These are phyloP conservation scores for Quercus phellos DNA, from an alignment of 331 rosid genomes.

Conservation along the genomic window DNA sequence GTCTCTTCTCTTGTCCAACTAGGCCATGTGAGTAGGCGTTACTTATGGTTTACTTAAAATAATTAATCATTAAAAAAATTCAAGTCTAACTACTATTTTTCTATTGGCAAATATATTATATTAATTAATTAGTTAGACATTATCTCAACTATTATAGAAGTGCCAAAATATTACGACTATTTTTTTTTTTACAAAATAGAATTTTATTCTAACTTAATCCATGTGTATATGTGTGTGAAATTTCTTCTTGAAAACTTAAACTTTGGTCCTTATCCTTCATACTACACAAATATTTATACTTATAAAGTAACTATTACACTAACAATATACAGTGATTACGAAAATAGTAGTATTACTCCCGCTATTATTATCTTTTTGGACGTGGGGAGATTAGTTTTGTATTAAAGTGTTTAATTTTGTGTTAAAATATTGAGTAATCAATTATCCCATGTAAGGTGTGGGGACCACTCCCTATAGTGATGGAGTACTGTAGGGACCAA, in stretches of 20 bases:
- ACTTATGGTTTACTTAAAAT: neutral
- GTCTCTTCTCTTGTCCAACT: neutral
- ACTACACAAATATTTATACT: too few relatives aligned
- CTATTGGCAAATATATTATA: neutral
- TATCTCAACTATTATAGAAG: neutral
- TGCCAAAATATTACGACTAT: rapidly evolving
- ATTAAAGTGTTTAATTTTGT: neutral
- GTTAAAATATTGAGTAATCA: neutral
- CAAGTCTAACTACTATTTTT: neutral
- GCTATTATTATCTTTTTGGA: too few relatives aligned
- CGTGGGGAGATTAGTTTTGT: neutral
- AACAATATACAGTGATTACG: too few relatives aligned
- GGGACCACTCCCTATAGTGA: neutral
- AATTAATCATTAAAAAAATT: neutral
- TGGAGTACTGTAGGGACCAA: neutral
- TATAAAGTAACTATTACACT: too few relatives aligned
- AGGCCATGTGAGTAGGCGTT: constrained; percentile 5
- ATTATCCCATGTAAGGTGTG: neutral
- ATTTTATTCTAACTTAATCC: too few relatives aligned
- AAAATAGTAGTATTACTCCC: too few relatives aligned
- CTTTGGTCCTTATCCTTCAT: too few relatives aligned
- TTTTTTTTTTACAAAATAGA: too few relatives aligned
- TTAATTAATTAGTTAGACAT: too few relatives aligned
- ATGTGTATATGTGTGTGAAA: too few relatives aligned
- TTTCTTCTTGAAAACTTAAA: too few relatives aligned